Base-by-base conservation (phyloP, 441 rosid genomes). In the Brassica hybrid region DNA sequence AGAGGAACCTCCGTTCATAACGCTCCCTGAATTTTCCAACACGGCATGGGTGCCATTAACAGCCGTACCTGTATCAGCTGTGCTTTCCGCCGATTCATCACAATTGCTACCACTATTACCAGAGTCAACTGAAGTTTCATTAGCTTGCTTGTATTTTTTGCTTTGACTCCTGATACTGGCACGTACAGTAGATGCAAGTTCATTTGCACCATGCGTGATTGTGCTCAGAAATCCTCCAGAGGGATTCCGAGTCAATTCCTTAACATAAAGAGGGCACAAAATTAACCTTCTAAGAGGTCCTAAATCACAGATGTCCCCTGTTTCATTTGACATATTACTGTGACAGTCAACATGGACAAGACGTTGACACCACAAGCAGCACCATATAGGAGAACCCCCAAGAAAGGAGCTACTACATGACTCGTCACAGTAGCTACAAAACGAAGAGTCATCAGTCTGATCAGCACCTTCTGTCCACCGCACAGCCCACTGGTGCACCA, bases 301-400 rank as follows among this genome's bases (percentile, higher is more conserved):
- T 80, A 96, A 83, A 81, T 93, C 99, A 87, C 98, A 93, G 66
- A 85, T 71, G 82, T 90, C 94, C 68, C 98, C 97, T 7, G 84
- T 88, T 85, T 93, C 97, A 80, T 74, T 88, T 7, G 84, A 88
- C 91, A 95, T 85, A 71, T 77, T 88, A 80, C 80, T 76, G 71
- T 90, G 97, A 75, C 99, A 96, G 83, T 96, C 99, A 21, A 96
- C 97, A 79, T 96, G 99, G 30, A 96, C 90, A 71, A 96, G 91
- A 38, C 92, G 90, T 78, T 96, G 99, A 82, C 99, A 96, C 98
- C 99, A 96, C 86, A 90, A 85, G 87, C 99, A 96, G 82, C 97
- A 90, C 99, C 97, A 96, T 73, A 93, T 86, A 30, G 99, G 99
- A 23, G 98, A 93, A 61, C 98, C 99, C 36, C 98, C 88, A 38